Conservation (phyloP, 495 filamentous ascomycete genomes). For the Penicillium mononematosum region DNA sequence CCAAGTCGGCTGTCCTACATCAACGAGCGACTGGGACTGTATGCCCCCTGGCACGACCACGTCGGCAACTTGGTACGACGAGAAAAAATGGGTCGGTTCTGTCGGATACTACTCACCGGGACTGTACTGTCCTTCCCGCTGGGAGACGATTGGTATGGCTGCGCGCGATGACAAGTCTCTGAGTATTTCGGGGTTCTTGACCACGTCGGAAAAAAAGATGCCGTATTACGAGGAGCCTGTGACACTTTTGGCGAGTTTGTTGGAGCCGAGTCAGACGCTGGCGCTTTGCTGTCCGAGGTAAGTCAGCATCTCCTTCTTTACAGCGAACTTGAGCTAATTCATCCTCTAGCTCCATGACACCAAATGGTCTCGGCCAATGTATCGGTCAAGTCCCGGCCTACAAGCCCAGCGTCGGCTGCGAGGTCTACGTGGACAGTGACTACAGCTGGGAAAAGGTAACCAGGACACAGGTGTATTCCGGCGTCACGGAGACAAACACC, state of each 20-base stretch:
- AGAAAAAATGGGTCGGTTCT: neutral
- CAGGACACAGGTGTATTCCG: neutral
- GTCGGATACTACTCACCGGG: slow-evolving; percentile 11
- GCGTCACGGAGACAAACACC: neutral
- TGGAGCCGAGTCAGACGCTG: slow-evolving; percentile 9
- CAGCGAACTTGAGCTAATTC: neutral
- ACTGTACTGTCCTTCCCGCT: slow-evolving; percentile 11
- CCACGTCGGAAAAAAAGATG: neutral
- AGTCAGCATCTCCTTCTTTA: too few species aligned
- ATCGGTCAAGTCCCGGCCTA: neutral
- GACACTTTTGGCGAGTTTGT: slow-evolving; percentile 1
- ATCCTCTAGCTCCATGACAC: neutral
- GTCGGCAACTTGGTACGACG: neutral
- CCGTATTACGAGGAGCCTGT: slow-evolving; percentile 1
- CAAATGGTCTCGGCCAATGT: slow-evolving; percentile 1
- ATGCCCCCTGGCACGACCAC: slow-evolving; percentile 3
- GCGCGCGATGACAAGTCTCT: slow-evolving; percentile 3
- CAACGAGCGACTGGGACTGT: neutral
- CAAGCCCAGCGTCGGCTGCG: slow-evolving; percentile 4
- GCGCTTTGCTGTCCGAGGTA: slow-evolving; percentile 15
- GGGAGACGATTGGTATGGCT: slow-evolving; percentile 3
- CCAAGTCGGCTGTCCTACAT: slow-evolving; percentile 3
- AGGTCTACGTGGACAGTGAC: neutral
- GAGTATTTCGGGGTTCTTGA: neutral
- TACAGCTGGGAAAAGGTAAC: neutral